Percentiles rank a stretch among this genome's conserved stretches.
Conservation (phyloP, 148 eudicot species). For the Euryodendron excelsum region DNA sequence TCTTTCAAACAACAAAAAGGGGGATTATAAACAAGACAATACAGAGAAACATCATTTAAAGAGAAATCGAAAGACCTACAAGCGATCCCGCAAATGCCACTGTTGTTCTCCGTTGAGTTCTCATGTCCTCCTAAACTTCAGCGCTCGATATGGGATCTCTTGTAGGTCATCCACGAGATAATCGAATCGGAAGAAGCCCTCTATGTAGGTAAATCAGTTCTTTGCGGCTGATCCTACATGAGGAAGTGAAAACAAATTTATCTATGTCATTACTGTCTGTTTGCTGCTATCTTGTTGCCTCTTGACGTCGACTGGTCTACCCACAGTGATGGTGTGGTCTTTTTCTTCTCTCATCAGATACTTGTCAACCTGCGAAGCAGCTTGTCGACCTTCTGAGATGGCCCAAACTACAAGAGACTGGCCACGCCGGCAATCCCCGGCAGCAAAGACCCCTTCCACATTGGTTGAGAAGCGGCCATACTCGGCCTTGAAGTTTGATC, state of each 20-base stretch:
- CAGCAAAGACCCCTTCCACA: slow-evolving; percentile 89
- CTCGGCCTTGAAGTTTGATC: slow-evolving; percentile 76
- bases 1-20: background rate
- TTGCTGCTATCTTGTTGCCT: slow-evolving; percentile 37
- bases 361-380: slow-evolving; percentile 85
- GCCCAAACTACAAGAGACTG: slow-evolving; percentile 98
- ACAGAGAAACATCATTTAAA: background rate
- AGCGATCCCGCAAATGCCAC: background rate
- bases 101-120: background rate
- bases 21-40: slow-evolving; percentile 8
- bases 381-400: slow-evolving; percentile 90
- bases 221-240: background rate
- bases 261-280: slow-evolving; percentile 28
- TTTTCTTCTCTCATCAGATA: slow-evolving; percentile 58
- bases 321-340: slow-evolving; percentile 16
- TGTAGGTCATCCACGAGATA: too few species aligned
- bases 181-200: too few species aligned
- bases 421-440: slow-evolving; percentile 95
- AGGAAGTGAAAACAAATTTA: background rate
- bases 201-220: too few species aligned
- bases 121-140: background rate
- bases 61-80: background rate
- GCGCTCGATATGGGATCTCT: background rate
- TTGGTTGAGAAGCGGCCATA: slow-evolving; percentile 53
- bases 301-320: slow-evolving; percentile 27